These are phyloP conservation scores for Kazachstania taianensis DNA, from an alignment of 805 yeast genomes.

Conservation along the genomic window DNA sequence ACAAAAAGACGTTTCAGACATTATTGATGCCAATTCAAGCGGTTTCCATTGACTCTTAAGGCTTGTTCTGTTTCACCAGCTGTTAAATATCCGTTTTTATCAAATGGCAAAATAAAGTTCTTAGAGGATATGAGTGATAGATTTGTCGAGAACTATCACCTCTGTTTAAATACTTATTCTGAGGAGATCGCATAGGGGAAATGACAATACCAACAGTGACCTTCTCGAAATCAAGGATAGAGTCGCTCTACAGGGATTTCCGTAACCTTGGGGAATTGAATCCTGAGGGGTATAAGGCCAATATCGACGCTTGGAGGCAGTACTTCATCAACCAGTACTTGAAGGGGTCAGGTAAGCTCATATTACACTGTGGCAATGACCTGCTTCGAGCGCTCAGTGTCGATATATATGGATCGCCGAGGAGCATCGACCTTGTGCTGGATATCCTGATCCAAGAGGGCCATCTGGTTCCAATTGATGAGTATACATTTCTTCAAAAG, in stretches of 20 bases:
- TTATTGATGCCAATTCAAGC: too few relatives aligned
- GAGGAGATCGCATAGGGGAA: too few relatives aligned
- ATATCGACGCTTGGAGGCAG: constrained; percentile 31
- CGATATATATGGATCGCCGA: constrained; percentile 29
- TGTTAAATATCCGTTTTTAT: too few relatives aligned
- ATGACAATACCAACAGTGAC: constrained; percentile 1
- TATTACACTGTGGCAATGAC: constrained; percentile 21
- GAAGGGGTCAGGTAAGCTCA: constrained; percentile 9
- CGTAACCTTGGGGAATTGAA: constrained; percentile 29
- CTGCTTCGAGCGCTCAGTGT: constrained; percentile 19
- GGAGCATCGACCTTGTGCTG: constrained; percentile 29
- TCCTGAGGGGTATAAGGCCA: constrained; percentile 35
- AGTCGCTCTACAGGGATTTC: constrained; percentile 33
- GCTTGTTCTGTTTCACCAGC: too few relatives aligned
- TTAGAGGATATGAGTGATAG: too few relatives aligned
- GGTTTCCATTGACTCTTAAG: too few relatives aligned
- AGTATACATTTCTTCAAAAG: constrained; percentile 17
- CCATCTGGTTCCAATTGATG: constrained; percentile 20
- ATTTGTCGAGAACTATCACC: too few relatives aligned
- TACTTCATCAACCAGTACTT: constrained; percentile 13
- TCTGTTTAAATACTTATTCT: too few relatives aligned
- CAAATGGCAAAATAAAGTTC: too few relatives aligned
- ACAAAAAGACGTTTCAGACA: too few relatives aligned
- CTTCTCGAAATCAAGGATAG: constrained; percentile 29
- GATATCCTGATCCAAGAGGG: constrained; percentile 26